These are phyloP conservation scores for Colletotrichum phormii DNA, from an alignment of 2,329 filamentous ascomycete genomes.

Conservation along the genomic window DNA sequence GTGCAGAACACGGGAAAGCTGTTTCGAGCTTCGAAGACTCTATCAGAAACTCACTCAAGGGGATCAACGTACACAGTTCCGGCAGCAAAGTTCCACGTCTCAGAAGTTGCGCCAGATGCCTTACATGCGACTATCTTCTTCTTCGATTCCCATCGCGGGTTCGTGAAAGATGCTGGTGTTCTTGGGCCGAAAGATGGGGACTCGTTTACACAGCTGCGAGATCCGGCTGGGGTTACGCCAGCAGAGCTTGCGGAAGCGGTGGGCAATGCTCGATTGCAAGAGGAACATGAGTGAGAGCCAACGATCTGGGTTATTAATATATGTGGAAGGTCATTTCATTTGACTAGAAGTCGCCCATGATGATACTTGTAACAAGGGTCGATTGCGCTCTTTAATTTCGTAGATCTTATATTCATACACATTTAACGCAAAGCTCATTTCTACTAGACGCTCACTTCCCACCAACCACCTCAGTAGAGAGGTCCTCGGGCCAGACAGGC, in stretches of 20 bases:
- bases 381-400: neutral
- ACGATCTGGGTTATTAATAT: neutral
- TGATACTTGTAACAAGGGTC: neutral
- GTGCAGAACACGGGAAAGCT: conserved; percentile 42
- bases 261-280: conserved; percentile 19
- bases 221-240: conserved; percentile 39
- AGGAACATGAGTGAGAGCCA: neutral
- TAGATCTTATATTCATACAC: neutral
- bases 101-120: conserved; percentile 42
- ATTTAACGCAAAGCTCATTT: neutral
- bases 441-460: conserved; percentile 4
- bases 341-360: neutral
- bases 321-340: neutral
- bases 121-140: conserved; percentile 50
- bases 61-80: conserved; percentile 45
- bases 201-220: conserved; percentile 38
- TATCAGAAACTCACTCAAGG: conserved; percentile 32
- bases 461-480: conserved; percentile 48
- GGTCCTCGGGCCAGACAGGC: conserved; percentile 56
- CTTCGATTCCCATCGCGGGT: conserved; percentile 49
- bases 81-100: conserved; percentile 44
- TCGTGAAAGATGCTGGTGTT: conserved; percentile 44
- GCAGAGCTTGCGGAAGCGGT: conserved; percentile 38
- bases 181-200: conserved; percentile 45
- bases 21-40: conserved; percentile 32